Evolutionary conservation across 129 eudicot genomes (phyloP).

Genomic region (Silybum marianum): DNA sequence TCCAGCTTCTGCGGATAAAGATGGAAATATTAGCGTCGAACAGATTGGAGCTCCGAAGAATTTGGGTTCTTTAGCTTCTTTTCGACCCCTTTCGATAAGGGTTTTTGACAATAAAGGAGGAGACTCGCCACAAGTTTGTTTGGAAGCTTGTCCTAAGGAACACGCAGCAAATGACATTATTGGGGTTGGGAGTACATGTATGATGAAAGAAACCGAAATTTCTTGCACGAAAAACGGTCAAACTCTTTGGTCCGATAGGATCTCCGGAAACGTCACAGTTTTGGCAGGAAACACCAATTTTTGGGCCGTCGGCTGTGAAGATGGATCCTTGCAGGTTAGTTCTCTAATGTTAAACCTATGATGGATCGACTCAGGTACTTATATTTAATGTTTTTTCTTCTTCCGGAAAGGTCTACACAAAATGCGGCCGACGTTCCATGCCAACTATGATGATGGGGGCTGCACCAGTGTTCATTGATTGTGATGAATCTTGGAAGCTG

Average conservation of each 20-base stretch:
- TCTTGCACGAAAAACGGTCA: slow-evolving; percentile 70
- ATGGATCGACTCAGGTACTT: background rate
- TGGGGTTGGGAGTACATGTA: slow-evolving; percentile 54
- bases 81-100: slow-evolving; percentile 51
- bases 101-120: slow-evolving; percentile 79
- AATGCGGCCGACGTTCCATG: slow-evolving; percentile 94
- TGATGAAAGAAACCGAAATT: slow-evolving; percentile 87
- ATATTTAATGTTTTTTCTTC: slow-evolving; percentile 12
- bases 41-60: slow-evolving; percentile 43
- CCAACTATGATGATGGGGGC: slow-evolving; percentile 98
- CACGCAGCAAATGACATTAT: slow-evolving; percentile 76
- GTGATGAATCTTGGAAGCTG: slow-evolving; percentile 94
- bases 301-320: slow-evolving; percentile 99
- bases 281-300: slow-evolving; percentile 97
- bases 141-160: slow-evolving; percentile 89
- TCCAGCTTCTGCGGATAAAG: slow-evolving; percentile 54
- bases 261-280: slow-evolving; percentile 80
- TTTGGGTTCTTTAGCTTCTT: slow-evolving; percentile 38
- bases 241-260: slow-evolving; percentile 89
- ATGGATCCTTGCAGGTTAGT: slow-evolving; percentile 91
- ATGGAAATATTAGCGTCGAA: slow-evolving; percentile 59
- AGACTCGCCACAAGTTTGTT: slow-evolving; percentile 55
- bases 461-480: slow-evolving; percentile 88
- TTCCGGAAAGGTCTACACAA: slow-evolving; percentile 82
- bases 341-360: slow-evolving; percentile 5